phyloP scores from a whole-genome alignment of 306 rosid genomes.

The Lathyrus aphaca region DNA sequence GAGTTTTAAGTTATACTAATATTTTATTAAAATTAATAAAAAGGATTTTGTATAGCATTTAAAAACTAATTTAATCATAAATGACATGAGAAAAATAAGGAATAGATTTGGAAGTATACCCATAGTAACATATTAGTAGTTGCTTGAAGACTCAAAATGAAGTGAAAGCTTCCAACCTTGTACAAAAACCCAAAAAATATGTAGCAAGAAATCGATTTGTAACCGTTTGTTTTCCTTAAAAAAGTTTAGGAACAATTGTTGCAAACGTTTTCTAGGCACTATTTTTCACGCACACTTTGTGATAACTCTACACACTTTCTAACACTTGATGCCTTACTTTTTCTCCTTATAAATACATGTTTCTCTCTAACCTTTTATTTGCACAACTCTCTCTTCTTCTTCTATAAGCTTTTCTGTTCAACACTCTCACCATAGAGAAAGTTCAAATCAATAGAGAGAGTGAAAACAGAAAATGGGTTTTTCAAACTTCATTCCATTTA shows the following conservation, averaged over 20 bases:
- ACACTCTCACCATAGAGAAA: background rate
- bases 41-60: background rate
- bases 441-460: slow-evolving; percentile 17
- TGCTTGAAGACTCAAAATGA: slow-evolving; percentile 29
- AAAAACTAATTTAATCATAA: background rate
- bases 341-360: slow-evolving; percentile 1
- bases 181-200: slow-evolving; percentile 7
- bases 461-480: background rate
- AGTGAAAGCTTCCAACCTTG: slow-evolving; percentile 30
- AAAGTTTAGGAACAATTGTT: slow-evolving; percentile 13
- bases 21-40: background rate
- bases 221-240: slow-evolving; percentile 25
- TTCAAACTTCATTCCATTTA: slow-evolving; percentile 39
- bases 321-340: background rate
- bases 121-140: background rate
- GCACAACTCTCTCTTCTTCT: background rate
- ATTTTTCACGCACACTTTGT: background rate
- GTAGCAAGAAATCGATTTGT: slow-evolving; percentile 22
- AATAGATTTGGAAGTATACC: background rate
- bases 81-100: background rate
- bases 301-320: background rate
- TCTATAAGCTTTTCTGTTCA: background rate
- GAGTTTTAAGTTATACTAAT: no score
- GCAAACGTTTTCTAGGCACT: slow-evolving; percentile 8
- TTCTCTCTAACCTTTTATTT: background rate